A percentile compares a stretch with the other conserved stretches of the same genome.
phyloP scores from a whole-genome alignment of 331 rosid genomes.

The Spiraea crenata region DNA sequence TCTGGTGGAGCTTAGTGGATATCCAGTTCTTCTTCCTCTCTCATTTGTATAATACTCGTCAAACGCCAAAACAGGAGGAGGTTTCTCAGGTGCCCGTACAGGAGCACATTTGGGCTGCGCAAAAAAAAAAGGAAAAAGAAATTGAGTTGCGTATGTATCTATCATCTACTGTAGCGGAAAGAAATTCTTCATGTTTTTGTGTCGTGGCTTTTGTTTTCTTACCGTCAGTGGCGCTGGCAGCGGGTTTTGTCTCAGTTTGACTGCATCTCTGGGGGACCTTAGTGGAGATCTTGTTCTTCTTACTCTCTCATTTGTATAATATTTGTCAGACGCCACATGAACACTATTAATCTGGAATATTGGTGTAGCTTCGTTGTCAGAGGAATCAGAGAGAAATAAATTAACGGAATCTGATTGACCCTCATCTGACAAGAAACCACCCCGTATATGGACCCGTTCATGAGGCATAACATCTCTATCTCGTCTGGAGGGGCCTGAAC shows the following conservation, averaged over 20 bases:
- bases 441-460: too few relatives aligned
- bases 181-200: background rate
- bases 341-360: too few relatives aligned
- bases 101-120: conserved; percentile 25
- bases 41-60: background rate
- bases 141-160: background rate
- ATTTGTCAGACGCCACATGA: background rate
- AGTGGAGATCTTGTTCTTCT: background rate
- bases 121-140: conserved; percentile 14
- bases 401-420: background rate
- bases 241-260: conserved; percentile 6
- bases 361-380: background rate
- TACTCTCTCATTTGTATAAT: background rate
- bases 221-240: conserved; percentile 36
- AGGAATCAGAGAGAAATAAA: conserved; percentile 4
- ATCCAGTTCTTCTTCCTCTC: background rate
- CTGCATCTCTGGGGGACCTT: too few relatives aligned
- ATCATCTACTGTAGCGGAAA: background rate
- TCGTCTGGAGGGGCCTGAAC: background rate
- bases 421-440: background rate
- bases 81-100: background rate
- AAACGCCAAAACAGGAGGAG: background rate
- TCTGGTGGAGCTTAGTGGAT: background rate
- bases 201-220: conserved; percentile 22
- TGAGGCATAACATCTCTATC: background rate